phyloP scores from a whole-genome alignment of 1,284 basidiomycete species.

The Xerocomus amazonicus region DNA sequence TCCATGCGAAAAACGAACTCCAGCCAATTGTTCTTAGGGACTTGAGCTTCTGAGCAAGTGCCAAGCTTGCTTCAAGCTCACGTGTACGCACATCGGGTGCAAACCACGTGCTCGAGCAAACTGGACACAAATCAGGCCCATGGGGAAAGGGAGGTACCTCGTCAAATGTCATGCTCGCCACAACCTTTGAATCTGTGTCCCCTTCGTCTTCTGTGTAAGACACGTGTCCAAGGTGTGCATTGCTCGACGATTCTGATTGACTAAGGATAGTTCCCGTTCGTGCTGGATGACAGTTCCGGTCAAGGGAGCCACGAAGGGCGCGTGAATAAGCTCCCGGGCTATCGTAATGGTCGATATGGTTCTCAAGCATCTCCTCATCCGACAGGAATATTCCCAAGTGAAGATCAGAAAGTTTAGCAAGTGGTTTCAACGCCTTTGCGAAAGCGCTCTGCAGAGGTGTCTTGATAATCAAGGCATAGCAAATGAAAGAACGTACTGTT shows the following conservation, averaged over 20 bases:
- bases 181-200: conserved; percentile 3
- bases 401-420: conserved; percentile 48
- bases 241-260: conserved; percentile 20
- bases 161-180: conserved; percentile 1
- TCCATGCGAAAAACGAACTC: conserved; percentile 48
- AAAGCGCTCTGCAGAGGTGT: conserved; percentile 27
- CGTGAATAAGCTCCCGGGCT: conserved; percentile 24
- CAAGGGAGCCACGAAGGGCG: conserved; percentile 7
- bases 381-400: conserved; percentile 61
- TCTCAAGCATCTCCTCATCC: conserved; percentile 40
- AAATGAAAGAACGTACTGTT: conserved; percentile 41
- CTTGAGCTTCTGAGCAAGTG: conserved; percentile 42
- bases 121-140: conserved; percentile 30
- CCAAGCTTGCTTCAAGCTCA: conserved; percentile 45
- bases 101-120: conserved; percentile 24
- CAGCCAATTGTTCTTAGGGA: conserved; percentile 46
- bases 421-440: conserved; percentile 32
- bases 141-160: conserved; percentile 29
- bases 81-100: conserved; percentile 32
- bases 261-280: conserved; percentile 19
- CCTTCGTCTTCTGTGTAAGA: conserved; percentile 24
- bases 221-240: conserved; percentile 10
- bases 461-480: conserved; percentile 7
- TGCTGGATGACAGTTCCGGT: conserved; percentile 2
- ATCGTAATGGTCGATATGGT: conserved; percentile 42